Evolutionary conservation across 2,329 filamentous ascomycete genomes (phyloP).

Genomic region (Cercospora zeina): DNA sequence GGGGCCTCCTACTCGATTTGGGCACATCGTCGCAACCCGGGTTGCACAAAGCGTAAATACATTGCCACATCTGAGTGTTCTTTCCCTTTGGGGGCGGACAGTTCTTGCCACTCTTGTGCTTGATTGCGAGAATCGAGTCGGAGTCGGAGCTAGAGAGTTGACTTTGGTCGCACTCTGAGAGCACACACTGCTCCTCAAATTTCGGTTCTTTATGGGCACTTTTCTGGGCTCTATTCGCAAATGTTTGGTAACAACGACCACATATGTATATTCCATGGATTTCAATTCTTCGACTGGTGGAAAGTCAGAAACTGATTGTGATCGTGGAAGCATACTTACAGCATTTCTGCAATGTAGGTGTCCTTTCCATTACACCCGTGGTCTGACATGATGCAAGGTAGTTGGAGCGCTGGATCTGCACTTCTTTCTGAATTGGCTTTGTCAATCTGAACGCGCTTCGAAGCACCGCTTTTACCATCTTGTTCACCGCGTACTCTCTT

Average conservation of each 20-base stretch:
- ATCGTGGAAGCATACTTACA: not conserved
- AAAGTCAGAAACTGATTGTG: not conserved
- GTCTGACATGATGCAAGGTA: not conserved
- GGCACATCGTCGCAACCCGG: not conserved
- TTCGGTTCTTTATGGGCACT: not conserved
- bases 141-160: not conserved
- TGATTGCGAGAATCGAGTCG: not conserved
- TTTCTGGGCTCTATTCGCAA: not conserved
- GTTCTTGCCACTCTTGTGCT: not conserved
- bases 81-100: not conserved
- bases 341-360: not conserved
- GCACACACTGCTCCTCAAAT: not conserved
- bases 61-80: not conserved
- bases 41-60: not conserved
- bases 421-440: not conserved
- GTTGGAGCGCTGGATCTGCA: not conserved
- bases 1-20: not conserved
- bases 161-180: not conserved
- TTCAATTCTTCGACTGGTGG: not conserved
- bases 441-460: not conserved
- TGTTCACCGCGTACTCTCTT: not conserved
- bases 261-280: not conserved
- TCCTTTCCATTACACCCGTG: not conserved
- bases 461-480: not conserved
- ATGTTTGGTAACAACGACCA: not conserved